These are phyloP conservation scores for Umbelopsis sp. DNA, from an alignment of 192 early-diverging fungal species.

Conservation along the genomic window DNA sequence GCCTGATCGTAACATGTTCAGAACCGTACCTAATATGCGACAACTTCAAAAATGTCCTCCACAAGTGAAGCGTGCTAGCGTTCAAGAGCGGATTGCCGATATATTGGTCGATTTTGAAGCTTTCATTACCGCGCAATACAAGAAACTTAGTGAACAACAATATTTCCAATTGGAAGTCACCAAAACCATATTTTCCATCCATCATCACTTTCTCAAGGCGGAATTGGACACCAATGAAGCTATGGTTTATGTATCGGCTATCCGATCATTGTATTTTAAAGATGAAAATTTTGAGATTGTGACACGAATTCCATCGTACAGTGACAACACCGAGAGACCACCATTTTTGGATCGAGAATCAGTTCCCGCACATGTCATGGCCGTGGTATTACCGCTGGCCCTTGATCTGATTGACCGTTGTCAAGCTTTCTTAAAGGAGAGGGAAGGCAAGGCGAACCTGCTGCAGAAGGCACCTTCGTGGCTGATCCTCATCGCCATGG, in stretches of 20 bases:
- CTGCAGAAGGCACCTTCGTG: not conserved
- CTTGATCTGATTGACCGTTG: not conserved
- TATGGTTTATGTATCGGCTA: slow-evolving; percentile 3
- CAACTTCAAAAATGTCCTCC: not conserved
- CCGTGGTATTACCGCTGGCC: not conserved
- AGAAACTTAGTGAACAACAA: not conserved
- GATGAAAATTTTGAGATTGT: not conserved
- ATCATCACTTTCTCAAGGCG: not conserved
- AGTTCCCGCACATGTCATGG: not conserved
- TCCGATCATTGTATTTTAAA: not conserved
- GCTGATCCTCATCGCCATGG: not conserved
- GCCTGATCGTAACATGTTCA: slow-evolving; percentile 12
- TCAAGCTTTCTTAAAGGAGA: not conserved
- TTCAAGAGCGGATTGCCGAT: not conserved
- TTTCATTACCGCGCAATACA: not conserved
- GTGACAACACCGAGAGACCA: not conserved
- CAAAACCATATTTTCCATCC: not conserved
- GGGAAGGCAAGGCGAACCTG: not conserved
- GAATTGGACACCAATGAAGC: not conserved
- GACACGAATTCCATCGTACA: not conserved
- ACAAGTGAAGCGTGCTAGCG: not conserved
- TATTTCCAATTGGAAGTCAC: not conserved
- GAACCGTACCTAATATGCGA: not conserved
- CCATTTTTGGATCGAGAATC: not conserved
- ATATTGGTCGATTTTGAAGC: not conserved